Conservation (phyloP, 768 basidiomycete genomes). For the Rhizopogon sp. region DNA sequence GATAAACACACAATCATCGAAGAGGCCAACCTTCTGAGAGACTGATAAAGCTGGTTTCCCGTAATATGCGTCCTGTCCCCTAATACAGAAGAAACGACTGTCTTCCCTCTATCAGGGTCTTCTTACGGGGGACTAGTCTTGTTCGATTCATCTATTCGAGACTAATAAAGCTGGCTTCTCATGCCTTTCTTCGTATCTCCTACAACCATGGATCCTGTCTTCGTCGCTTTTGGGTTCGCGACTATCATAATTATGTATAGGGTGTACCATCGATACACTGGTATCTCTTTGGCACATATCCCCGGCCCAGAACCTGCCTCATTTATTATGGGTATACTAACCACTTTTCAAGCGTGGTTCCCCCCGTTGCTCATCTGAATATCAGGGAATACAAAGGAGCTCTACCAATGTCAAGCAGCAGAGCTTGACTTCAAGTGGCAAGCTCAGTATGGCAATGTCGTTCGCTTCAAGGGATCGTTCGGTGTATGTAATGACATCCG, state of each 20-base stretch:
- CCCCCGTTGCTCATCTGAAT: neutral
- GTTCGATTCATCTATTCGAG: no score
- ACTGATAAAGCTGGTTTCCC: no score
- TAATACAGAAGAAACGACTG: no score
- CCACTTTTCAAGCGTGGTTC: neutral
- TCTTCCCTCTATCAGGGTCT: no score
- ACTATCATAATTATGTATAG: slow-evolving; percentile 2
- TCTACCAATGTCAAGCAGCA: slow-evolving; percentile 10
- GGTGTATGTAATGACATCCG: slow-evolving; percentile 3
- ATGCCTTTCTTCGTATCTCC: no score
- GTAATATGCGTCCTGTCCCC: no score
- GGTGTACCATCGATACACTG: no score
- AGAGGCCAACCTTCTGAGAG: no score
- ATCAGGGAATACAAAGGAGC: slow-evolving; percentile 9
- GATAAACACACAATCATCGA: no score
- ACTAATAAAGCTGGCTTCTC: no score
- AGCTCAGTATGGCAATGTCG: slow-evolving; percentile 9
- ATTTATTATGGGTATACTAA: slow-evolving; percentile 3
- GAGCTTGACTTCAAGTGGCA: slow-evolving; percentile 16
- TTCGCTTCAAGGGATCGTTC: slow-evolving; percentile 11
- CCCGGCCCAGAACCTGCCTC: slow-evolving; percentile 5
- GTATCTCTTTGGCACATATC: neutral
- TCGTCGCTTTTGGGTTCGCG: neutral
- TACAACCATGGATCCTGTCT: slow-evolving; percentile 6
- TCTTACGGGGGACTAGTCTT: no score